phyloP scores from a whole-genome alignment of 768 basidiomycete genomes.

The Pleurotus platypus region DNA sequence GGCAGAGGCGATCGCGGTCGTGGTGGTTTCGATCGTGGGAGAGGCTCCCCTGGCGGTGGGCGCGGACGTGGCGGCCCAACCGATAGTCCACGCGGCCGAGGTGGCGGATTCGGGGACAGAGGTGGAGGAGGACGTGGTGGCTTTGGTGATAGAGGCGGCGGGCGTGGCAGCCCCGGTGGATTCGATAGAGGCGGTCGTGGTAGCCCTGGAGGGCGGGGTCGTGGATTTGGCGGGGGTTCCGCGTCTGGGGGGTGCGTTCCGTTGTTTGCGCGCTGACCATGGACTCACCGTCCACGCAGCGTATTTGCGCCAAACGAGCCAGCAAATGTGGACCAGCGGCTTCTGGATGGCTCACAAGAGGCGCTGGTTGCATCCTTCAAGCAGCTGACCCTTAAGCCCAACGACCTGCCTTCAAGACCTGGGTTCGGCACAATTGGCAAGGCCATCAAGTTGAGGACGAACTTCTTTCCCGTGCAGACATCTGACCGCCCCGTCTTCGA shows the following conservation, averaged over 20 bases:
- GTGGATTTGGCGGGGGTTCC: constrained; percentile 18
- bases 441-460: constrained; percentile 52
- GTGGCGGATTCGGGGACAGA: constrained; percentile 11
- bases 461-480: constrained; percentile 62
- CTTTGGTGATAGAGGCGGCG: constrained; percentile 12
- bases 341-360: constrained; percentile 37
- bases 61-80: constrained; percentile 14
- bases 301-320: constrained; percentile 35
- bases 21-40: constrained; percentile 13
- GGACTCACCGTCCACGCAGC: constrained; percentile 22
- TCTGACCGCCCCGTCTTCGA: constrained; percentile 51
- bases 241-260: constrained; percentile 24
- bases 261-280: not conserved
- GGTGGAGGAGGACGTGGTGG: constrained; percentile 16
- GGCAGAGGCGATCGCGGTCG: constrained; percentile 35
- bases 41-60: constrained; percentile 9
- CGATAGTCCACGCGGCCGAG: constrained; percentile 20
- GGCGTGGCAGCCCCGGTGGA: constrained; percentile 30
- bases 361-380: constrained; percentile 35
- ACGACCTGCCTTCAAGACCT: constrained; percentile 54
- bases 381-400: constrained; percentile 23
- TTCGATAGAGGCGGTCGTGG: constrained; percentile 21
- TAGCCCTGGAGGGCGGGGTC: constrained; percentile 17
- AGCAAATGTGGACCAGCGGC: constrained; percentile 38
- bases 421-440: constrained; percentile 52